Conservation (phyloP, 495 filamentous ascomycete species). For the Tuber aestivum region DNA sequence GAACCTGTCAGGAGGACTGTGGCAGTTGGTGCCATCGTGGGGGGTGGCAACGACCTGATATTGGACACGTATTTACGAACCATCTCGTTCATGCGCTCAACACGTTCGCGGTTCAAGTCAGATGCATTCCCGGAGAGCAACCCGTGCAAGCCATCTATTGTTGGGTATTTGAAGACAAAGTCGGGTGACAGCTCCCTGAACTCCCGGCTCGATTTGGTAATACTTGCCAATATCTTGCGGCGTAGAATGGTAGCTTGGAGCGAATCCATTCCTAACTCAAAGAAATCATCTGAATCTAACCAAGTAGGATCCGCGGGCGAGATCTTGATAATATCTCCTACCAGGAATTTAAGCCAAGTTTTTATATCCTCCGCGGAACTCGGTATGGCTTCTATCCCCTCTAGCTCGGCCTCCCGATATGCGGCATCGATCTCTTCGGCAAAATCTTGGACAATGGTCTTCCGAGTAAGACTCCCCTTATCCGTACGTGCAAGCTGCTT, state of each 20-base stretch:
- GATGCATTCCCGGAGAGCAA: slow-evolving; percentile 10
- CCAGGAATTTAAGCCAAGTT: slow-evolving; percentile 20
- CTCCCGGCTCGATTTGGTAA: slow-evolving; percentile 25
- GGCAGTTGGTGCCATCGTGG: background rate
- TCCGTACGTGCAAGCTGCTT: slow-evolving; percentile 29
- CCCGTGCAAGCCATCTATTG: slow-evolving; percentile 21
- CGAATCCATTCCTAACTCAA: slow-evolving; percentile 55
- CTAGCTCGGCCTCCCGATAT: slow-evolving; percentile 18
- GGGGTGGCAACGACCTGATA: slow-evolving; percentile 14
- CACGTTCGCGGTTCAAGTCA: slow-evolving; percentile 7
- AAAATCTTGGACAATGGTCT: slow-evolving; percentile 31
- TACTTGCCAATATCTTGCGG: slow-evolving; percentile 45
- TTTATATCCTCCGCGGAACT: slow-evolving; percentile 7
- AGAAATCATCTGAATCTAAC: slow-evolving; percentile 47
- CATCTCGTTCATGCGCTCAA: slow-evolving; percentile 32
- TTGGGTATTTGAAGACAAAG: slow-evolving; percentile 26
- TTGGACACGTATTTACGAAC: slow-evolving; percentile 29
- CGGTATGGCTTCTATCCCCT: slow-evolving; percentile 26
- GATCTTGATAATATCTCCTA: slow-evolving; percentile 18
- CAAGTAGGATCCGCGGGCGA: slow-evolving; percentile 9
- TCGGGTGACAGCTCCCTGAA: slow-evolving; percentile 18
- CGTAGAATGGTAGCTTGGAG: slow-evolving; percentile 56
- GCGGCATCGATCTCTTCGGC: slow-evolving; percentile 29
- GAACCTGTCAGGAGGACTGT: slow-evolving; percentile 54
- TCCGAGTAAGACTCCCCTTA: slow-evolving; percentile 28